phyloP scores from a whole-genome alignment of 352 stramenopile genomes.

The Pythium sukuiense region DNA sequence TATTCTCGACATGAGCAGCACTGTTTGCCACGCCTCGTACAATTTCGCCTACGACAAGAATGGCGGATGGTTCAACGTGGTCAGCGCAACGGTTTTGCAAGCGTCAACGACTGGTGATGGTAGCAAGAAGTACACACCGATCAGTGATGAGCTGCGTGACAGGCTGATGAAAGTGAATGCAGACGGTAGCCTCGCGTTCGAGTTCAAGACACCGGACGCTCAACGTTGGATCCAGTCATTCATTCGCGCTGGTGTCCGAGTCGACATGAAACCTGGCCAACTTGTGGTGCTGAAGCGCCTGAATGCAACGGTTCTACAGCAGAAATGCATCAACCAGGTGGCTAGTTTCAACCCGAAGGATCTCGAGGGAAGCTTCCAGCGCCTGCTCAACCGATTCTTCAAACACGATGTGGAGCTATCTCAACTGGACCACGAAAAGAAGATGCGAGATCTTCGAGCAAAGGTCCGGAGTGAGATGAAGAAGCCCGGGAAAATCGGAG shows the following conservation, averaged over 20 bases:
- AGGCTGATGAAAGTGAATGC: conserved; percentile 39
- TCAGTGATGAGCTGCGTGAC: conserved; percentile 31
- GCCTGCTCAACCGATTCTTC: conserved; percentile 66
- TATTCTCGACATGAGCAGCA: conserved; percentile 59
- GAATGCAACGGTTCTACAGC: conserved; percentile 51
- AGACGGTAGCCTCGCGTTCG: conserved; percentile 41
- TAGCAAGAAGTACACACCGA: conserved; percentile 32
- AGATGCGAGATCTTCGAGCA: conserved; percentile 38
- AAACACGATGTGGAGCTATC: conserved; percentile 40
- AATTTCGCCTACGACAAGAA: conserved; percentile 42
- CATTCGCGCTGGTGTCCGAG: conserved; percentile 41
- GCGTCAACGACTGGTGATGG: conserved; percentile 3
- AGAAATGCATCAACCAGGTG: conserved; percentile 61
- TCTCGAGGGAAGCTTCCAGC: conserved; percentile 71
- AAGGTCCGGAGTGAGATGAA: conserved; percentile 61
- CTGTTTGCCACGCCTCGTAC: conserved; percentile 41
- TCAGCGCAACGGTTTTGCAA: conserved; percentile 45
- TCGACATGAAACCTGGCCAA: conserved; percentile 53
- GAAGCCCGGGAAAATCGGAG: conserved; percentile 38
- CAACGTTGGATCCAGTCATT: conserved; percentile 63
- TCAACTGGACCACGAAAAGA: conserved; percentile 42
- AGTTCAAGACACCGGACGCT: conserved; percentile 53
- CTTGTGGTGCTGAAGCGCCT: conserved; percentile 57
- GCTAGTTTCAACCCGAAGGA: conserved; percentile 60
- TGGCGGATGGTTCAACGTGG: conserved; percentile 60